A percentile compares a stretch with the other conserved stretches of the same genome.
Conservation (phyloP, 345 rosid species). For the Turnera subulata region DNA sequence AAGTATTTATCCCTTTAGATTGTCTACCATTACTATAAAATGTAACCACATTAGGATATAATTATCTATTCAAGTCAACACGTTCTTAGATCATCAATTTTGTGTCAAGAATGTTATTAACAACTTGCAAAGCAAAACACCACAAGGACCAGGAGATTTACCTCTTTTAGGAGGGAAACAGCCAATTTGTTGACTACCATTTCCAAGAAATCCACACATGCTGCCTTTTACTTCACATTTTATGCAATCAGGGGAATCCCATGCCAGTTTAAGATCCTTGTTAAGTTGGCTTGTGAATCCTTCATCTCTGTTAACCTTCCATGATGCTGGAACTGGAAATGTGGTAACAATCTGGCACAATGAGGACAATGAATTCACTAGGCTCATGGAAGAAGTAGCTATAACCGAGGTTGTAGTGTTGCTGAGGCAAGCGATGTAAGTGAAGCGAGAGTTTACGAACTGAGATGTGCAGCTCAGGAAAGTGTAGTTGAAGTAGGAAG, state of each 20-base stretch:
- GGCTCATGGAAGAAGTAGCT: slow-evolving; percentile 41
- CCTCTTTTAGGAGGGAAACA: slow-evolving; percentile 40
- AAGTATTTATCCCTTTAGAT: too few species aligned
- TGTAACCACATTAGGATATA: too few species aligned
- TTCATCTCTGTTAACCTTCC: slow-evolving; percentile 25
- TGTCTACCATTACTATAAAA: too few species aligned
- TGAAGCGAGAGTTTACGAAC: slow-evolving; percentile 25
- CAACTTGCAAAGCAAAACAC: not conserved
- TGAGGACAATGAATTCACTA: slow-evolving; percentile 22
- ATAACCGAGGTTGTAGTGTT: slow-evolving; percentile 51
- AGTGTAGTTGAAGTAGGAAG: slow-evolving; percentile 41
- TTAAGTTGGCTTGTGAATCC: slow-evolving; percentile 34
- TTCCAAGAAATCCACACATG: slow-evolving; percentile 44
- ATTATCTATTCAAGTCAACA: slow-evolving; percentile 14
- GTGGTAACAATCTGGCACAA: slow-evolving; percentile 35
- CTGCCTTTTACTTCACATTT: slow-evolving; percentile 45
- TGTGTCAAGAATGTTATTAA: too few species aligned
- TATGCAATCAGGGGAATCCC: slow-evolving; percentile 54
- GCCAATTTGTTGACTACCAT: slow-evolving; percentile 33
- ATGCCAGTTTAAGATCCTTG: slow-evolving; percentile 45
- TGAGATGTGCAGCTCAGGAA: slow-evolving; percentile 62
- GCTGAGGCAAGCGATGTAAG: slow-evolving; percentile 49
- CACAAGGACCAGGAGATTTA: slow-evolving; percentile 10
- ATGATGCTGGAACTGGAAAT: slow-evolving; percentile 43
- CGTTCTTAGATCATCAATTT: too few species aligned